Conservation (phyloP, 352 stramenopile genomes). For the Pythium dissimile region DNA sequence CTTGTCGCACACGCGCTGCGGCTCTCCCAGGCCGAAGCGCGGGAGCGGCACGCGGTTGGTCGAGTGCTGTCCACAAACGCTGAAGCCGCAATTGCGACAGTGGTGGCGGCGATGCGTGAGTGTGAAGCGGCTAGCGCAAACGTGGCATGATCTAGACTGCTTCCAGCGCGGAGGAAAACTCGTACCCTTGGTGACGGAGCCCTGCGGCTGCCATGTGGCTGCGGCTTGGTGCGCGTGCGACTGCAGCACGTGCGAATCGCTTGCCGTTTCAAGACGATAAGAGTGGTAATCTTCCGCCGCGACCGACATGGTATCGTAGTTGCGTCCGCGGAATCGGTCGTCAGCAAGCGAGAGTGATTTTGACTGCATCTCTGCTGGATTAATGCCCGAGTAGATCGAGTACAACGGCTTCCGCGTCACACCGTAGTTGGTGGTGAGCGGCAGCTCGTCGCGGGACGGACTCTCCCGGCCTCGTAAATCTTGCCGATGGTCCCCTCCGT, state of each 20-base stretch:
- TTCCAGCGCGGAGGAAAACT: slow-evolving; percentile 73
- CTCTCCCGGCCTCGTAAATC: background rate
- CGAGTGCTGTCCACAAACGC: slow-evolving; percentile 68
- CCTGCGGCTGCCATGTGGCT: slow-evolving; percentile 17
- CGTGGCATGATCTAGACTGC: slow-evolving; percentile 66
- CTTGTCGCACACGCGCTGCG: slow-evolving; percentile 76
- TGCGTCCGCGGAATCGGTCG: slow-evolving; percentile 53
- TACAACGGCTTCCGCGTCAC: slow-evolving; percentile 23
- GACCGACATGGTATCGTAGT: slow-evolving; percentile 62
- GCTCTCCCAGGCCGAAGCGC: slow-evolving; percentile 67
- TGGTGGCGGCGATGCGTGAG: slow-evolving; percentile 78
- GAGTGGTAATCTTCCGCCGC: slow-evolving; percentile 39
- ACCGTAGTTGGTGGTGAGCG: slow-evolving; percentile 10
- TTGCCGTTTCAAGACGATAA: slow-evolving; percentile 27
- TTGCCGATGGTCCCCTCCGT: slow-evolving; percentile 4
- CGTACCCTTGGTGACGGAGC: slow-evolving; percentile 13
- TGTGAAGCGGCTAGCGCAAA: slow-evolving; percentile 57
- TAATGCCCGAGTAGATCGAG: slow-evolving; percentile 33
- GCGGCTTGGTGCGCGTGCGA: slow-evolving; percentile 21
- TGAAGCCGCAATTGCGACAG: slow-evolving; percentile 79
- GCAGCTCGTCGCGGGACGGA: slow-evolving; percentile 3
- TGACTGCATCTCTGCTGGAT: slow-evolving; percentile 26
- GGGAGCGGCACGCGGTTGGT: slow-evolving; percentile 74
- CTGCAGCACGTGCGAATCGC: slow-evolving; percentile 28
- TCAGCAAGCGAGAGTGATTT: slow-evolving; percentile 56